Base-by-base conservation (phyloP, 1,284 basidiomycete genomes). In the Somion occarium region DNA sequence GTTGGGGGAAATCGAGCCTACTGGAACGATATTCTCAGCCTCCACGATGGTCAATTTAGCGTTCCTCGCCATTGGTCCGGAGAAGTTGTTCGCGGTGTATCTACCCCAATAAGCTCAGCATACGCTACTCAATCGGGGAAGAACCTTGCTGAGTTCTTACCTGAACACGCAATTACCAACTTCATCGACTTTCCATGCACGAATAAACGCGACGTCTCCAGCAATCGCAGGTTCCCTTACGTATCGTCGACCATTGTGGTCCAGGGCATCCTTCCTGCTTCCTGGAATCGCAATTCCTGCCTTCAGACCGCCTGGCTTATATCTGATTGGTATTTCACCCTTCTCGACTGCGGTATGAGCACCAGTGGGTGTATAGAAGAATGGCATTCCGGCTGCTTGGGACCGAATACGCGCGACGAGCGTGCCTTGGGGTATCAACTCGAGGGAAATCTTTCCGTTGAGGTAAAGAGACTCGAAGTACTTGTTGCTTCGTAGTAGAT, bases 121-220 rank as follows among this genome's bases (percentile, higher is more conserved):
- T 25, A 23, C 12, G 23, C 19, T 24, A n/a, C 24, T 18, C 20
- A 7, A 5, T 41, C 39, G 39, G 7, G 19, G 5, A 13, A 22
- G 13, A 19, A 43, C 7, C 15, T 34, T 15, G 5, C 5, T 43
- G 3, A 13, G 13, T 26, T 67, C 73, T 53, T 61, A 88, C 83
- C 88, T 78, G 75, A 93, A 93, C 38, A 92, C 85, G 62, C 84
- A 87, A 67, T 93, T 93, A 1, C 89, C 91, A 39, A 84, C 80
- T 66, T 93, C 91, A 65, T 98, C 96, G 12, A 86, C 95, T 71
- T 97, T 98, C 93, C 93, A 97, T 5, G 93, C 96, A 53, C 88
- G 79, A 44, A 99, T 73, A 65, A 98, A 88, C 22, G 94, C 95
- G 49, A 93, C 83, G 67, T 94, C 92, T 24, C 90, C 93, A 38